A percentile compares a stretch with the other conserved stretches of the same genome.
phyloP scores from a whole-genome alignment of 2,329 filamentous ascomycete species.

The Dothistroma septosporum region DNA sequence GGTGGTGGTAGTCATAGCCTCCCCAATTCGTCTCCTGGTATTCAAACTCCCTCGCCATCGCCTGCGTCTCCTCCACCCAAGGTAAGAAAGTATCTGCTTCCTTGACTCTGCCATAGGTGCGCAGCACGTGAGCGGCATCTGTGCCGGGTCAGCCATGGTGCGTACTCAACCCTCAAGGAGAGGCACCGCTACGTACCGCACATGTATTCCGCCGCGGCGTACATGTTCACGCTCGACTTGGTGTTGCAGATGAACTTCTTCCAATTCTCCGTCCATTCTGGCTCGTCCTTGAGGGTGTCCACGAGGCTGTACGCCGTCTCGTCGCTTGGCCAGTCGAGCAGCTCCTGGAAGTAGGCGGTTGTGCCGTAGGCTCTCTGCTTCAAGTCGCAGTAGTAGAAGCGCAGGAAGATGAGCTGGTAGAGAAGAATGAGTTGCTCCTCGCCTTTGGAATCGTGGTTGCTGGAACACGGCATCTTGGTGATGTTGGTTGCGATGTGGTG shows the following conservation, averaged over 20 bases:
- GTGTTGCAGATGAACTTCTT: neutral
- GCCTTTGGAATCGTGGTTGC: neutral
- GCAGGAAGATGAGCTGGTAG: neutral
- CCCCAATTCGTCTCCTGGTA: neutral
- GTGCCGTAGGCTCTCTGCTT: neutral
- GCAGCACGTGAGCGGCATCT: neutral
- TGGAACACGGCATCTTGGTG: neutral
- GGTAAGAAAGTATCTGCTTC: neutral
- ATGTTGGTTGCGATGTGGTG: neutral
- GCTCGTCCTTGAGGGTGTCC: neutral
- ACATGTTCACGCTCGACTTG: constrained; percentile 1
- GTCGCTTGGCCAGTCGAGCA: neutral
- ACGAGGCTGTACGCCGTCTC: neutral
- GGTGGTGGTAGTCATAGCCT: neutral
- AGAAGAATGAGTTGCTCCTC: neutral
- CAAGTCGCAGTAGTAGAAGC: neutral
- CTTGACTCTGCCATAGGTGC: neutral
- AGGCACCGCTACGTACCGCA: neutral
- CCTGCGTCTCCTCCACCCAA: neutral
- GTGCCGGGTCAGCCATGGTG: neutral
- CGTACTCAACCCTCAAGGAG: neutral
- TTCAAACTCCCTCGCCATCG: neutral
- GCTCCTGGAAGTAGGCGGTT: neutral
- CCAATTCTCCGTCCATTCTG: neutral
- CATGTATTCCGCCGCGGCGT: neutral